Evolutionary conservation across 345 rosid species (phyloP), one percentile per base, ranked within the genome.

Genomic region (Gossypium mustelinum): DNA sequence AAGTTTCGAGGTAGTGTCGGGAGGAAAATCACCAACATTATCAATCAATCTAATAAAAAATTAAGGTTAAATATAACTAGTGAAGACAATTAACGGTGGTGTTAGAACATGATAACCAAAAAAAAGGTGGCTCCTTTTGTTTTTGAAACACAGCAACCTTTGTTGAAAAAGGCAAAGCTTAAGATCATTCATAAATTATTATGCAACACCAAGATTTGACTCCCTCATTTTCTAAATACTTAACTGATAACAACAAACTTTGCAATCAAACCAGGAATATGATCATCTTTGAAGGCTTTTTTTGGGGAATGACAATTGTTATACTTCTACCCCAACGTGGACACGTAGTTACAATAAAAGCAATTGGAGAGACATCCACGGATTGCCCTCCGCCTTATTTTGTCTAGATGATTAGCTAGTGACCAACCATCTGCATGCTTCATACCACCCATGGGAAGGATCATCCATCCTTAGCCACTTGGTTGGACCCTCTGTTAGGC

Each of bases 121-220:
- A 34, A 34, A 5, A 34, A 34, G 7, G 2, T 34, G 7, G 7
- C 7, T 34, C 4, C 39, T 34, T 34, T 29, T 29, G 39, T 29
- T 29, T 34, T 34, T 34, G 41, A 34, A 34, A 34, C 41, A 34
- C 41, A 34, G 79, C 82, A 79, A 79, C 75, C 79, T 76, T 83
- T 71, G 80, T 83, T 79, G 81, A 81, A 83, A 59, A 48, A 43
- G 41, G 41, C 41, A 63, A 54, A 55, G 41, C 52, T 4, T 2
- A 58, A 34, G n/a, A 48, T 55, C 2, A 64, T 47, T 69, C 43
- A 16, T 48, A 11, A 16, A 34, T 48, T 51, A 73, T 50, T 34
- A 5, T 34, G 41, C 41, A 5, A 64, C 82, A 16, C 61, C 64
- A 12, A 45, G 61, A 58, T 58, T 67, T 73, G 72, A 76, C 55